Evolutionary conservation across 2,329 filamentous ascomycete genomes (phyloP).

Genomic region (Rutstroemia sp.): DNA sequence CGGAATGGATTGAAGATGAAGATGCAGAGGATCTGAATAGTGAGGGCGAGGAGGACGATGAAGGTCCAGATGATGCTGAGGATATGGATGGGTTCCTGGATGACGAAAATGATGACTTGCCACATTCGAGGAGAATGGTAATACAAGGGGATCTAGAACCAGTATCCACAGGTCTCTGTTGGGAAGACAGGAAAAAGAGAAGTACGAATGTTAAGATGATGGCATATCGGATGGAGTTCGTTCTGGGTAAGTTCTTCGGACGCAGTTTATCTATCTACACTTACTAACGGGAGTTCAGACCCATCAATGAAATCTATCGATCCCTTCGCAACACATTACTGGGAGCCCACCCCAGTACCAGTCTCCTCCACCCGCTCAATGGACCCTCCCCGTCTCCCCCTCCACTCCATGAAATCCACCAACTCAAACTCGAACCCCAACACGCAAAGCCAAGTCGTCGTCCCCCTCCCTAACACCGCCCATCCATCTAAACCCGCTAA

Average conservation of each 20-base stretch:
- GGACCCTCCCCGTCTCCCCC: slow-evolving; percentile 31
- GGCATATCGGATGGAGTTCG: slow-evolving; percentile 66
- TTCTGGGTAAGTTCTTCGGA: slow-evolving; percentile 32
- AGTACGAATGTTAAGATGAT: slow-evolving; percentile 43
- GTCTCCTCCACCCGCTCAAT: slow-evolving; percentile 16
- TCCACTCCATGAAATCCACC: slow-evolving; percentile 24
- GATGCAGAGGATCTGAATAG: slow-evolving; percentile 46
- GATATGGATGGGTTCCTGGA: slow-evolving; percentile 60
- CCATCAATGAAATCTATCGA: slow-evolving; percentile 55
- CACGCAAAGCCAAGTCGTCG: neutral
- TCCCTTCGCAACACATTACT: slow-evolving; percentile 78
- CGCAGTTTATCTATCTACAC: neutral
- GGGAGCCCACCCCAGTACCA: slow-evolving; percentile 37
- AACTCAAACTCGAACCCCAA: neutral
- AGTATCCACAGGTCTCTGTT: slow-evolving; percentile 73
- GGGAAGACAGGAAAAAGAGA: slow-evolving; percentile 54
- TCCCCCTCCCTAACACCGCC: neutral
- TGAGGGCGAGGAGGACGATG: slow-evolving; percentile 62
- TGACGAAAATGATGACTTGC: slow-evolving; percentile 58
- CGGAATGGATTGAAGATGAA: slow-evolving; percentile 72
- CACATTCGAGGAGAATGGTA: slow-evolving; percentile 44
- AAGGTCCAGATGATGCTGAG: slow-evolving; percentile 60
- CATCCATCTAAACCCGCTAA: neutral
- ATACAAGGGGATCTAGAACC: slow-evolving; percentile 65
- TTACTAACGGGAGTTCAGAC: slow-evolving; percentile 15